These are phyloP conservation scores for Flaveria floridana DNA, from an alignment of 140 eudicot genomes.

Conservation along the genomic window DNA sequence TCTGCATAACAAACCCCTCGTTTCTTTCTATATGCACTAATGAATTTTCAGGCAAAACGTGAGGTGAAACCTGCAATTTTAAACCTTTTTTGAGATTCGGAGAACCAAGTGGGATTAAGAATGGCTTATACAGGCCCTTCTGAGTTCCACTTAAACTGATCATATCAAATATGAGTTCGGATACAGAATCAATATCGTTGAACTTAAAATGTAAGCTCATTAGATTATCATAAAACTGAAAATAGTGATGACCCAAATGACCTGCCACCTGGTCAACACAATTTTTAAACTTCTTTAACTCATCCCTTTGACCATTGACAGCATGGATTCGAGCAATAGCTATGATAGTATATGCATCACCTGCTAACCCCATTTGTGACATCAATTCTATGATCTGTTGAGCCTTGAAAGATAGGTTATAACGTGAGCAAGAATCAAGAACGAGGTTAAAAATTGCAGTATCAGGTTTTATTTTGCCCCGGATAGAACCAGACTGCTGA, in stretches of 20 bases:
- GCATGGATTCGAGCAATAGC: slow-evolving; percentile 54
- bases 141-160: slow-evolving; percentile 29
- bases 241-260: slow-evolving; percentile 47
- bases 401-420: slow-evolving; percentile 57
- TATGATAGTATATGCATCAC: slow-evolving; percentile 66
- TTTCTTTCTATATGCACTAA: slow-evolving; percentile 43
- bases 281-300: slow-evolving; percentile 63
- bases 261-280: slow-evolving; percentile 56
- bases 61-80: slow-evolving; percentile 61
- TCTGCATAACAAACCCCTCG: slow-evolving; percentile 47
- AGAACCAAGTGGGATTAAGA: slow-evolving; percentile 63
- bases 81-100: slow-evolving; percentile 56
- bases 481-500: slow-evolving; percentile 35
- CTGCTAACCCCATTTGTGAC: slow-evolving; percentile 67
- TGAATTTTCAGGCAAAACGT: slow-evolving; percentile 45
- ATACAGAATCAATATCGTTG: slow-evolving; percentile 70
- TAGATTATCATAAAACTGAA: slow-evolving; percentile 56
- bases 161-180: slow-evolving; percentile 54
- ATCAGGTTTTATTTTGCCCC: slow-evolving; percentile 47
- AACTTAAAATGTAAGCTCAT: slow-evolving; percentile 69
- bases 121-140: slow-evolving; percentile 40
- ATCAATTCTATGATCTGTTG: slow-evolving; percentile 65
- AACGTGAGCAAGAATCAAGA: slow-evolving; percentile 71
- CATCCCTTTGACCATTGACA: slow-evolving; percentile 63
- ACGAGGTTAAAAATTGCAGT: slow-evolving; percentile 67